These are phyloP conservation scores for Fusarium nanum DNA, from an alignment of 2,329 filamentous ascomycete species.

Conservation along the genomic window DNA sequence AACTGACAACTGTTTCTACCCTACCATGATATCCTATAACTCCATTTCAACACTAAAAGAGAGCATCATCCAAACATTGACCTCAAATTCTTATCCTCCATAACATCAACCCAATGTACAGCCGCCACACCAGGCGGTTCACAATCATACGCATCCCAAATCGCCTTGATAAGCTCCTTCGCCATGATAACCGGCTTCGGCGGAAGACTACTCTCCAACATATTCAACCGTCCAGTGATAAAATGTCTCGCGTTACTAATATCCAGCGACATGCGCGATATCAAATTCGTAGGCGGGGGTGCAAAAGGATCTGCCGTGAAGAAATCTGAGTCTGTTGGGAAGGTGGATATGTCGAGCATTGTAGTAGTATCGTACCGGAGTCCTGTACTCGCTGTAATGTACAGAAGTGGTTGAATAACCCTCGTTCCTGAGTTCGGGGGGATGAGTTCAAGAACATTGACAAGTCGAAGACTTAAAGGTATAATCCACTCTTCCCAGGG, in stretches of 20 bases:
- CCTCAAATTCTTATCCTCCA: constrained; percentile 51
- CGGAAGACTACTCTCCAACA: constrained; percentile 54
- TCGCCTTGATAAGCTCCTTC: constrained; percentile 54
- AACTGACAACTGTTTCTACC: neutral
- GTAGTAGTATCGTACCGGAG: constrained; percentile 45
- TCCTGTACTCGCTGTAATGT: constrained; percentile 53
- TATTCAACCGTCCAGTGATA: constrained; percentile 53
- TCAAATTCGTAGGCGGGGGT: constrained; percentile 24
- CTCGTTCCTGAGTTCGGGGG: constrained; percentile 52
- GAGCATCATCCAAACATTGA: constrained; percentile 49
- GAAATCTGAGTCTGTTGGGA: constrained; percentile 22
- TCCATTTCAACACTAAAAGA: neutral
- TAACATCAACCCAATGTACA: constrained; percentile 59
- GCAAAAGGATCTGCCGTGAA: constrained; percentile 21
- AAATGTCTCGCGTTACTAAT: constrained; percentile 55
- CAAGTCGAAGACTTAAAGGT: constrained; percentile 49
- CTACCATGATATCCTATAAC: neutral
- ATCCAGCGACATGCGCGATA: constrained; percentile 50
- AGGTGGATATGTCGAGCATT: constrained; percentile 30
- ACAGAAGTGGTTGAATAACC: constrained; percentile 53
- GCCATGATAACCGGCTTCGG: constrained; percentile 58
- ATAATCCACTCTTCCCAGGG: constrained; percentile 54
- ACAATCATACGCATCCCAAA: constrained; percentile 56
- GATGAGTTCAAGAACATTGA: constrained; percentile 51
- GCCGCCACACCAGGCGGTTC: constrained; percentile 48